Evolutionary conservation across 306 rosid genomes (phyloP), one percentile per base, ranked within the genome.

Genomic region (Prunus mongolica): DNA sequence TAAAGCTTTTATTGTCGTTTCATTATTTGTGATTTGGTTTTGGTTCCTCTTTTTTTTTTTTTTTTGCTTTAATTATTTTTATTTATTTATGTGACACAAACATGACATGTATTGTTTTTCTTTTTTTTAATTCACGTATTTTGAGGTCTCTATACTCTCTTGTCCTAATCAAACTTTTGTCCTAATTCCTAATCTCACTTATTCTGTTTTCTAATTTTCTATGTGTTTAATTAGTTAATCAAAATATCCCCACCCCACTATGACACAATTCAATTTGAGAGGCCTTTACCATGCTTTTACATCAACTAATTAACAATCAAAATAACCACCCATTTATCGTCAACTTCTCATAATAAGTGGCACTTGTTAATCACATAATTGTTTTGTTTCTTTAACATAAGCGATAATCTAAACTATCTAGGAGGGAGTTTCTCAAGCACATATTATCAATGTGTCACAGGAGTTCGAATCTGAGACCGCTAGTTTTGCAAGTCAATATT

Each of bases 111-210:
- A 57, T 46, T n/a, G 49, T 56, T 72, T 72, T 15, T 28, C 24
- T 24, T 24, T 54, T 50, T 69, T 72, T 76, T 50, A 64, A 56
- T 55, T 55, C 18, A 25, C 71, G n/a, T 76, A 38, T 58, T 47
- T 69, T 41, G 60, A 72, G 84, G 76, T 52, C 77, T 62, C 15
- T 8, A 49, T 45, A 46, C 18, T 63, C 27, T 18, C 68, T 72
- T 79, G 84, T 83, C 85, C 82, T 74, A 78, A 78, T 75, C 76
- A 83, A 67, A 79, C 75, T 72, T 65, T 81, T 66, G 78, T 63
- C 46, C 72, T 68, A 52, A 67, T 34, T 57, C 74, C 60, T 72
- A 75, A 51, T 75, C 65, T 58, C 67, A 38, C 56, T 72, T 15
- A 22, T 55, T 78, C 22, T 67, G 68, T 55, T 64, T 67, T 74